phyloP scores from a whole-genome alignment of 2,329 filamentous ascomycete genomes.

The Ophiostoma quercus region DNA sequence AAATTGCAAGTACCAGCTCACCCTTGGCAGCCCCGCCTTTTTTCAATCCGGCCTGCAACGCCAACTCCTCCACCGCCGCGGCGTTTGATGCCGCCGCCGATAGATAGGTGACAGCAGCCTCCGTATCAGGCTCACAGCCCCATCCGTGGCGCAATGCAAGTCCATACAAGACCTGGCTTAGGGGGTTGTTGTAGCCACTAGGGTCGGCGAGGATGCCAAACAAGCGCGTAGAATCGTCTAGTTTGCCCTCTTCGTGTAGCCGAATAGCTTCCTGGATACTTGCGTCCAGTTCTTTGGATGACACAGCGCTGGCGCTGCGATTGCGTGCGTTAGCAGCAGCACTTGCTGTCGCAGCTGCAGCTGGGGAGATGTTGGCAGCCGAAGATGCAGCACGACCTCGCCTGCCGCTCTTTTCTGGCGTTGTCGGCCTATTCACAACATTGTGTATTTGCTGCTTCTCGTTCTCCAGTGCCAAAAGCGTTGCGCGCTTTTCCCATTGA shows the following conservation, averaged over 20 bases:
- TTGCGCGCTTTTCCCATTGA: slow-evolving; percentile 89
- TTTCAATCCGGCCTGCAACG: slow-evolving; percentile 79
- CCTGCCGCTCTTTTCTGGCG: slow-evolving; percentile 32
- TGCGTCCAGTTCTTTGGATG: slow-evolving; percentile 52
- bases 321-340: slow-evolving; percentile 26
- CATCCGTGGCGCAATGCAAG: slow-evolving; percentile 91
- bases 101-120: slow-evolving; percentile 74
- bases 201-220: slow-evolving; percentile 82
- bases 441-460: slow-evolving; percentile 37
- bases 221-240: slow-evolving; percentile 73
- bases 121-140: slow-evolving; percentile 72
- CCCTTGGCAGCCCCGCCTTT: slow-evolving; percentile 94
- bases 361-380: slow-evolving; percentile 24
- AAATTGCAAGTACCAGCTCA: slow-evolving; percentile 92
- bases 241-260: slow-evolving; percentile 78
- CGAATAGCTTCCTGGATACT: slow-evolving; percentile 95
- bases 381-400: background rate
- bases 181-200: slow-evolving; percentile 78
- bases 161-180: slow-evolving; percentile 93
- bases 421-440: slow-evolving; percentile 39
- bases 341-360: slow-evolving; percentile 25
- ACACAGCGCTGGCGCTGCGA: slow-evolving; percentile 35
- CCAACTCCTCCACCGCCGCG: slow-evolving; percentile 77
- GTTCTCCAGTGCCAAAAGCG: slow-evolving; percentile 69
- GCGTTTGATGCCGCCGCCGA: slow-evolving; percentile 86